phyloP scores from a whole-genome alignment of 441 rosid species.

The Croton laevigatus region DNA sequence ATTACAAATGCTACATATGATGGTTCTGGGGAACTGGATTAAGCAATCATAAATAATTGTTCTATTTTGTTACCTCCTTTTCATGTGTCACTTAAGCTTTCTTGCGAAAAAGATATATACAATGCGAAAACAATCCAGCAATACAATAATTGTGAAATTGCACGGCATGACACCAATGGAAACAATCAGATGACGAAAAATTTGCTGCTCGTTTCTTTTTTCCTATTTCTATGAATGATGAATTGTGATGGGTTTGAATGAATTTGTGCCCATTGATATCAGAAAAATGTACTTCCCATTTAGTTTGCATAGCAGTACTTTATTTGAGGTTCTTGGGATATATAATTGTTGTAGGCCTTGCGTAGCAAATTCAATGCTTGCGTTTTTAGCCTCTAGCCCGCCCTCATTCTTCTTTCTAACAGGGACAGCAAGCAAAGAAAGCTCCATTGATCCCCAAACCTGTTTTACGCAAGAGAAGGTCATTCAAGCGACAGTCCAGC shows the following conservation, averaged over 20 bases:
- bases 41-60: neutral
- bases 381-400: neutral
- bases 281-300: neutral
- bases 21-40: neutral
- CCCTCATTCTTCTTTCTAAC: constrained; percentile 23
- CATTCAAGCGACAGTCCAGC: constrained; percentile 72
- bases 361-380: neutral
- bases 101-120: neutral
- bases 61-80: too few relatives aligned
- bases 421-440: constrained; percentile 68
- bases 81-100: neutral
- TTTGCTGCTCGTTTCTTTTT: neutral
- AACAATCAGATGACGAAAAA: neutral
- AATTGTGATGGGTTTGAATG: neutral
- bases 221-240: neutral
- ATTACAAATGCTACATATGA: neutral
- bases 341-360: neutral
- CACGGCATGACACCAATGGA: neutral
- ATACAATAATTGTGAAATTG: neutral
- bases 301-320: neutral
- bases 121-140: too few relatives aligned
- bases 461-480: constrained; percentile 71
- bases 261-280: neutral
- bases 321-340: neutral
- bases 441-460: constrained; percentile 57